Conservation (phyloP, 495 filamentous ascomycete species). For the Trichoderma asperelloides region DNA sequence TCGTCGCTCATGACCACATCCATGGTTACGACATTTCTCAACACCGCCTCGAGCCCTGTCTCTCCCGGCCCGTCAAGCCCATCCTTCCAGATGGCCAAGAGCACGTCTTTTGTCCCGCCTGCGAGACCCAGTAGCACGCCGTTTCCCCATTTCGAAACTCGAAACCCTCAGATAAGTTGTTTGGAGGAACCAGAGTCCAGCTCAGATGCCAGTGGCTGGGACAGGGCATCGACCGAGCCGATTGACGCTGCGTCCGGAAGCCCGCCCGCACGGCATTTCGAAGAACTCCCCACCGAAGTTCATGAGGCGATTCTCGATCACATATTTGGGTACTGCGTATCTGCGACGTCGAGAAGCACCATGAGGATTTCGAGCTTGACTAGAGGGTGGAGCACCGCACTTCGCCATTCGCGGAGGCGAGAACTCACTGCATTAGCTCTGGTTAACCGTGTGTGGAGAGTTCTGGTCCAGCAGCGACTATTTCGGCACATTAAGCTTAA, state of each 20-base stretch:
- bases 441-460: conserved; percentile 52
- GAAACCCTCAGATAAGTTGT: conserved; percentile 18
- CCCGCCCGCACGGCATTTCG: conserved; percentile 32
- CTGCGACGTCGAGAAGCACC: conserved; percentile 44
- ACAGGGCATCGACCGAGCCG: conserved; percentile 11
- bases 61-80: conserved; percentile 46
- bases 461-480: conserved; percentile 57
- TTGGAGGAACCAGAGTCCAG: conserved; percentile 20
- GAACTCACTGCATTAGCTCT: conserved; percentile 56
- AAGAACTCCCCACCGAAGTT: conserved; percentile 58
- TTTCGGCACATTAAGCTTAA: conserved; percentile 69
- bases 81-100: conserved; percentile 34
- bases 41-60: conserved; percentile 36
- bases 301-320: conserved; percentile 63
- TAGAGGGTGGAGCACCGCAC: conserved; percentile 52
- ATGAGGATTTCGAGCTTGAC: conserved; percentile 30
- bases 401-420: conserved; percentile 58
- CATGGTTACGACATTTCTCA: conserved; percentile 35
- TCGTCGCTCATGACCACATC: conserved; percentile 14
- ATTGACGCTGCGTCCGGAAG: conserved; percentile 18
- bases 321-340: conserved; percentile 55
- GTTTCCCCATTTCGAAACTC: conserved; percentile 43
- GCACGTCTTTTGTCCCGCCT: conserved; percentile 42
- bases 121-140: conserved; percentile 47
- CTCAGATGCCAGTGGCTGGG: conserved; percentile 16